Percentiles rank a stretch among this genome's conserved stretches.
Conservation (phyloP, 768 basidiomycete genomes). For the Lepiota venenata region DNA sequence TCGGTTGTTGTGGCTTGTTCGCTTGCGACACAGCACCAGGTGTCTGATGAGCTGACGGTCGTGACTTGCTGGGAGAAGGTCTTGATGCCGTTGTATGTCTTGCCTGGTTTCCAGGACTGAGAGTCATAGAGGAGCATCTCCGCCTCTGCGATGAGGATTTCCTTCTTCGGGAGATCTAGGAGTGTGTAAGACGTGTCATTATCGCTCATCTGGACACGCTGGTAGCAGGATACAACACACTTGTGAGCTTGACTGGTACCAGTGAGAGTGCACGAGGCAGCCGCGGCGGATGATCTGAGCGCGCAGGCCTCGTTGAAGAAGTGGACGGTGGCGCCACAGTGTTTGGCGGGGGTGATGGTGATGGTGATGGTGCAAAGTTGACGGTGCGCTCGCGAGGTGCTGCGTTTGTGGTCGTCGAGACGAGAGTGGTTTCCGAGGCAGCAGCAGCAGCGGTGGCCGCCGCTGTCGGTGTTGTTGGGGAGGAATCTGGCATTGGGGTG, state of each 20-base stretch:
- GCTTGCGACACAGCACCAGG: constrained; percentile 52
- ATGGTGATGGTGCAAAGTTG: constrained; percentile 12
- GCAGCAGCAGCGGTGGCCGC: too few relatives aligned
- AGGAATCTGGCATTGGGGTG: not conserved
- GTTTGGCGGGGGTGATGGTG: not conserved
- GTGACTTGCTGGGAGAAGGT: constrained; percentile 35
- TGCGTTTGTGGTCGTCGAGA: not conserved
- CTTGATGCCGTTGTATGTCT: constrained; percentile 40
- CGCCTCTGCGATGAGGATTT: constrained; percentile 40
- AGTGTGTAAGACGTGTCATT: not conserved
- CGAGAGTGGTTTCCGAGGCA: not conserved
- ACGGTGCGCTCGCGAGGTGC: constrained; percentile 18
- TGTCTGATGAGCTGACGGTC: constrained; percentile 18
- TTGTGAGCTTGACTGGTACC: not conserved
- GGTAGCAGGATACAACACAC: not conserved
- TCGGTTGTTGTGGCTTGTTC: constrained; percentile 40
- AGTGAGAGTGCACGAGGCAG: not conserved
- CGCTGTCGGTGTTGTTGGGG: not conserved
- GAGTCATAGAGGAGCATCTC: constrained; percentile 42
- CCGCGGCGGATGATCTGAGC: not conserved
- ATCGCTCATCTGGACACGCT: not conserved
- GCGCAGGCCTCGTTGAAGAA: not conserved
- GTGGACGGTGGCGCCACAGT: not conserved
- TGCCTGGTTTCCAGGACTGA: constrained; percentile 48
- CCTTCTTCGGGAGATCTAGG: constrained; percentile 47